Percentiles rank a stretch among this genome's conserved stretches.
phyloP scores from a whole-genome alignment of 1,284 basidiomycete genomes.

The Tylopilus sp. region DNA sequence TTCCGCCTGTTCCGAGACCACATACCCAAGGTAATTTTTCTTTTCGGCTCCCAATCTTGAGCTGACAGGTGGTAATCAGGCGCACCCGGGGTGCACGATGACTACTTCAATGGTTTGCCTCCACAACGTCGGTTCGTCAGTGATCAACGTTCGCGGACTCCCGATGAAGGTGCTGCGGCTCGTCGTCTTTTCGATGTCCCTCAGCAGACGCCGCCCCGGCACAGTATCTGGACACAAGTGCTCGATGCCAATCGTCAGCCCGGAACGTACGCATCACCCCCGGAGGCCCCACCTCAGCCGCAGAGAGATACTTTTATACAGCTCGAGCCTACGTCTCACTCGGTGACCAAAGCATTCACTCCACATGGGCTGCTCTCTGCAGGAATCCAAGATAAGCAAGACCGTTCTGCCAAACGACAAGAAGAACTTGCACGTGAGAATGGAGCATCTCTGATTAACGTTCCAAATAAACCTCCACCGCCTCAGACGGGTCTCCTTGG shows the following conservation, averaged over 20 bases:
- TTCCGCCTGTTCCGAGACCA: slow-evolving; percentile 42
- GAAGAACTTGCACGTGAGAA: slow-evolving; percentile 89
- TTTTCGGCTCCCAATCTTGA: slow-evolving; percentile 1
- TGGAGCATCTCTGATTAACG: slow-evolving; percentile 89
- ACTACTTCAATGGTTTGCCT: slow-evolving; percentile 16
- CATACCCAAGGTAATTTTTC: slow-evolving; percentile 33
- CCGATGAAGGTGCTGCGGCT: slow-evolving; percentile 40
- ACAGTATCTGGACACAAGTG: slow-evolving; percentile 81
- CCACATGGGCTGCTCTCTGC: slow-evolving; percentile 93
- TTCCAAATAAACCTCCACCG: slow-evolving; percentile 90
- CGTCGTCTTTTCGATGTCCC: slow-evolving; percentile 51
- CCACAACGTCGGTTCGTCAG: slow-evolving; percentile 40
- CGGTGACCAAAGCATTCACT: slow-evolving; percentile 89
- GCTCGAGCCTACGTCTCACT: slow-evolving; percentile 68
- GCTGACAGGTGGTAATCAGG: slow-evolving; percentile 19
- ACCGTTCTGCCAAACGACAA: slow-evolving; percentile 91
- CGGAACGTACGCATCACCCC: slow-evolving; percentile 35
- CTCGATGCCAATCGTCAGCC: slow-evolving; percentile 65
- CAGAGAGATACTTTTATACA: slow-evolving; percentile 77
- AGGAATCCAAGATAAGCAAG: slow-evolving; percentile 92
- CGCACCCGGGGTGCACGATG: slow-evolving; percentile 17
- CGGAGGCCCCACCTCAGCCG: slow-evolving; percentile 33
- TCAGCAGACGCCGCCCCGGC: slow-evolving; percentile 48
- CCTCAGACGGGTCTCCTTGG: slow-evolving; percentile 95
- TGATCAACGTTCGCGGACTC: slow-evolving; percentile 46